Conservation (phyloP, 768 basidiomycete species). For the Suillus variegatus region DNA sequence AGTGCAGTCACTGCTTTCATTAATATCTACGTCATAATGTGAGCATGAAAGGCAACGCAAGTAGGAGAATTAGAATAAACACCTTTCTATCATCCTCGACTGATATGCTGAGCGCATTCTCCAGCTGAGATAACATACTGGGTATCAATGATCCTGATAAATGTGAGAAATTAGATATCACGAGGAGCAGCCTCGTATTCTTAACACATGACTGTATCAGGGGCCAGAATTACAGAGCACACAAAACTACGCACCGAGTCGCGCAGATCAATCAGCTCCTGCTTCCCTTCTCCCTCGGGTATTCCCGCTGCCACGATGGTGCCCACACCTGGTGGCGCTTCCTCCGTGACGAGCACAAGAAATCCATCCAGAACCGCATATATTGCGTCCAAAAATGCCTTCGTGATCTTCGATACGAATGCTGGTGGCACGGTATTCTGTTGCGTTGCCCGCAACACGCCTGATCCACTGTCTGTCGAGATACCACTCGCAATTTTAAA, state of each 20-base stretch:
- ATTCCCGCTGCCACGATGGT: slow-evolving; percentile 36
- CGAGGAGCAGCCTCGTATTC: slow-evolving; percentile 86
- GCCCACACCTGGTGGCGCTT: slow-evolving; percentile 50
- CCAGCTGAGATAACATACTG: slow-evolving; percentile 77
- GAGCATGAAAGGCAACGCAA: neutral
- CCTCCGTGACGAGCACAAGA: slow-evolving; percentile 74
- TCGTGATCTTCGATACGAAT: slow-evolving; percentile 74
- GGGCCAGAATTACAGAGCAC: neutral
- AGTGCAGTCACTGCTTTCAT: slow-evolving; percentile 78
- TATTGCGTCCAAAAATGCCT: slow-evolving; percentile 81
- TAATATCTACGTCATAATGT: slow-evolving; percentile 52
- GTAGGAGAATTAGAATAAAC: slow-evolving; percentile 14
- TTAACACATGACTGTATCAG: slow-evolving; percentile 30
- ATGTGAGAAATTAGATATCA: slow-evolving; percentile 85
- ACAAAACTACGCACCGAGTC: slow-evolving; percentile 51
- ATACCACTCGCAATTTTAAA: slow-evolving; percentile 82
- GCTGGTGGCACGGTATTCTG: slow-evolving; percentile 63
- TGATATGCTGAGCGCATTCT: slow-evolving; percentile 70
- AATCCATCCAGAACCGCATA: slow-evolving; percentile 89
- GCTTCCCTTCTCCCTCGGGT: slow-evolving; percentile 40
- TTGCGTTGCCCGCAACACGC: slow-evolving; percentile 51
- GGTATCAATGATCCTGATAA: slow-evolving; percentile 73
- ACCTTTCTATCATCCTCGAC: slow-evolving; percentile 76
- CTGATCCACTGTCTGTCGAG: slow-evolving; percentile 50
- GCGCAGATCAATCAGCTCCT: slow-evolving; percentile 60